Percentiles rank a stretch among this genome's conserved stretches.
Conservation (phyloP, 2,329 filamentous ascomycete genomes). For the Onygena corvina region DNA sequence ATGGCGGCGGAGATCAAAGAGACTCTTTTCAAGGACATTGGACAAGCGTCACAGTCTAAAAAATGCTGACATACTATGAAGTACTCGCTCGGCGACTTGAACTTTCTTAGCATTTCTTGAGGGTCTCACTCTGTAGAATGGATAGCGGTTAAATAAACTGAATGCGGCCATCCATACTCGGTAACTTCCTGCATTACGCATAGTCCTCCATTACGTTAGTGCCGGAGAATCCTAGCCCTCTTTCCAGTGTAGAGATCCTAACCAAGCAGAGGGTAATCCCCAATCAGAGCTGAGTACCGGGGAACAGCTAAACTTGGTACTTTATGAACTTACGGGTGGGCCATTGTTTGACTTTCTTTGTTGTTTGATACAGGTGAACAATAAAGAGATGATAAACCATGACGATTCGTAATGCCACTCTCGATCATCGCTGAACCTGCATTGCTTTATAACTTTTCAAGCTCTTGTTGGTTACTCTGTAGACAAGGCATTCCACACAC, state of each 20-base stretch:
- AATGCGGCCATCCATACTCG: not conserved
- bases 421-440: not conserved
- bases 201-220: not conserved
- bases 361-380: too few relatives aligned
- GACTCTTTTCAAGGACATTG: slow-evolving; percentile 38
- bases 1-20: slow-evolving; percentile 41
- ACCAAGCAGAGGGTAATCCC: too few relatives aligned
- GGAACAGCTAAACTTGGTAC: not conserved
- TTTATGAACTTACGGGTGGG: not conserved
- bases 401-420: not conserved
- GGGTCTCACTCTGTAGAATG: not conserved
- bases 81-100: too few relatives aligned
- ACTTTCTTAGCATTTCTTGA: not conserved
- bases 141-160: not conserved
- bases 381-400: not conserved
- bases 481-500: too few relatives aligned
- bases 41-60: slow-evolving; percentile 4
- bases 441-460: not conserved
- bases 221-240: too few relatives aligned
- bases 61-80: not conserved
- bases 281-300: too few relatives aligned
- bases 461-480: too few relatives aligned
- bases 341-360: not conserved
- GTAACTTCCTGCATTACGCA: not conserved
- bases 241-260: too few relatives aligned